Evolutionary conservation across 441 rosid species (phyloP), one percentile per base, ranked within the genome.

Genomic region (Bruguiera hainesii): DNA sequence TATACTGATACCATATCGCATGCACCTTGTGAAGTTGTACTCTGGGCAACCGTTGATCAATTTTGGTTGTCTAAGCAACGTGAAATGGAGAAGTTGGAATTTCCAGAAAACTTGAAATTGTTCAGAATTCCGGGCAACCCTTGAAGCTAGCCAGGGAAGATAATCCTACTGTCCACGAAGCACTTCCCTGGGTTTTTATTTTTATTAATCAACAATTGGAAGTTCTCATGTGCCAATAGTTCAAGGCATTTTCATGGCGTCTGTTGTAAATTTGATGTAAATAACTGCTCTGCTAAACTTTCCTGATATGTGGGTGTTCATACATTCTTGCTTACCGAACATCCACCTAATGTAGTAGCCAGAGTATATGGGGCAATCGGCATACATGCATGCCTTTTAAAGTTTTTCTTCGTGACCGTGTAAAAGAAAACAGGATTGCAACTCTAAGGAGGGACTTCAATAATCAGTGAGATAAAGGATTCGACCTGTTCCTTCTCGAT

Each of bases 1-100:
- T 71, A 67, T 93, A 48, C 67, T 90, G 55, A 81, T 93, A 74
- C 97, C 98, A 5, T 93, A 90, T 73, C 82, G 98, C 80, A 80
- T 74, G 65, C 87, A 93, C 71, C 85, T 90, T 50, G 77, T 87
- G 76, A 86, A 81, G 80, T 65, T 88, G 39, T 82, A 71, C 46
- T 73, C 79, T 9, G 80, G 87, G 69, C 81, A 68, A 66, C 77
- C 85, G 60, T 58, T 87, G 56, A 65, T 87, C 26, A 84, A 86
- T 74, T 85, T 93, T 69, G 85, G 85, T 31, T 87, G 98, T 94
- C 65, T 87, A 56, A 79, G 81, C 77, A 82, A 64, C 55, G 55
- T 84, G 65, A 85, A 73, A 78, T 82, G 88, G 82, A 80, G 80
- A 75, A 76, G 71, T 48, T 82, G 89, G 82, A 80, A 68, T 57